Evolutionary conservation across 2,329 filamentous ascomycete species (phyloP).

Genomic region (Fusarium burgessii): DNA sequence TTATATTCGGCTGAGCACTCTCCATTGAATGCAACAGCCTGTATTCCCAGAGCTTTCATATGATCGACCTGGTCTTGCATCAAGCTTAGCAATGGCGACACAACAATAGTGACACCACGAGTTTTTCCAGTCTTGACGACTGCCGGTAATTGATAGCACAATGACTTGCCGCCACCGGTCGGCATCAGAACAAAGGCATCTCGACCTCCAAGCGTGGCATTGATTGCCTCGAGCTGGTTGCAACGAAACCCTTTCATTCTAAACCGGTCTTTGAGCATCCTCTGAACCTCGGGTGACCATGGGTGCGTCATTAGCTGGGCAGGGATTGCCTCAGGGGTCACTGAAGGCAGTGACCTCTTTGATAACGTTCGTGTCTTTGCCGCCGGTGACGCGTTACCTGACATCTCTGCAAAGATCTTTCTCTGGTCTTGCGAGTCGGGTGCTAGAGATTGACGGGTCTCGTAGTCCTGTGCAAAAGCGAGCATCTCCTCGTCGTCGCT

Average conservation of each 20-base stretch:
- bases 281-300: constrained; percentile 89
- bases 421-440: constrained; percentile 47
- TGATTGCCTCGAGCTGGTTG: constrained; percentile 96
- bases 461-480: constrained; percentile 63
- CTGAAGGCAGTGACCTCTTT: constrained; percentile 50
- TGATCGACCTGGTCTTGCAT: constrained; percentile 98
- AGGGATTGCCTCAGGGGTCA: constrained; percentile 54
- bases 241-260: constrained; percentile 86
- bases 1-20: constrained; percentile 75
- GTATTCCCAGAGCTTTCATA: constrained; percentile 78
- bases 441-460: constrained; percentile 54
- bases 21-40: constrained; percentile 85
- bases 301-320: constrained; percentile 71
- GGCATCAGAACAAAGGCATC: constrained; percentile 98
- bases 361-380: constrained; percentile 50
- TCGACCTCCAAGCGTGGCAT: constrained; percentile 86
- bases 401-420: constrained; percentile 60
- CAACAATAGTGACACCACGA: constrained; percentile 87
- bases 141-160: constrained; percentile 96
- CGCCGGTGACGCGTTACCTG: constrained; percentile 57
- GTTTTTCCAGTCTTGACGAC: constrained; percentile 85
- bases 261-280: constrained; percentile 84
- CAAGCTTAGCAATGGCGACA: constrained; percentile 93
- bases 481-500: constrained; percentile 65
- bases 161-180: constrained; percentile 94